These are phyloP conservation scores for Penicillium sp. DNA, from an alignment of 2,329 filamentous ascomycete species.

Conservation along the genomic window DNA sequence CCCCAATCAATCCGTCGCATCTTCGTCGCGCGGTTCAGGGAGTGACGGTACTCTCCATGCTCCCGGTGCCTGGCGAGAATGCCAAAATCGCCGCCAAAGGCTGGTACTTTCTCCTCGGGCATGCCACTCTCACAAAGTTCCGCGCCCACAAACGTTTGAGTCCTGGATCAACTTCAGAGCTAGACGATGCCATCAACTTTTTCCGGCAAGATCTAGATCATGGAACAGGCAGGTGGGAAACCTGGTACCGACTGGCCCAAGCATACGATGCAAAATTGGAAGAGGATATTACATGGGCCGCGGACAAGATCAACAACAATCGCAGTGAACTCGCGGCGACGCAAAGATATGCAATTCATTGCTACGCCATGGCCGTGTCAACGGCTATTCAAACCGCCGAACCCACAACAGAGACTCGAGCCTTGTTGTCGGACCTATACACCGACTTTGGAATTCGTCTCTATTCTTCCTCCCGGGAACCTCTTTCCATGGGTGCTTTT, in stretches of 20 bases:
- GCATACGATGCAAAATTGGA: constrained; percentile 86
- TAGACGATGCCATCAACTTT: constrained; percentile 77
- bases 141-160: constrained; percentile 73
- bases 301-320: constrained; percentile 87
- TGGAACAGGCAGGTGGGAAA: constrained; percentile 79
- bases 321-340: constrained; percentile 70
- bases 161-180: constrained; percentile 76
- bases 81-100: constrained; percentile 71
- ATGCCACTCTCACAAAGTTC: constrained; percentile 87
- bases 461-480: constrained; percentile 67
- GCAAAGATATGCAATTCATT: constrained; percentile 80
- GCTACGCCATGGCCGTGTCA: constrained; percentile 69
- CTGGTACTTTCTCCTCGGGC: constrained; percentile 90
- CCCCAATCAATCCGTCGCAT: constrained; percentile 76
- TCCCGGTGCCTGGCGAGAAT: constrained; percentile 68
- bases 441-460: constrained; percentile 67
- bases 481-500: constrained; percentile 68
- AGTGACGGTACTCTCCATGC: constrained; percentile 69
- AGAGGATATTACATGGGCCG: constrained; percentile 82
- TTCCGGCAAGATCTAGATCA: constrained; percentile 81
- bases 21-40: constrained; percentile 81
- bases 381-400: constrained; percentile 59
- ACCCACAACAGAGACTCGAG: constrained; percentile 52
- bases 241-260: constrained; percentile 85
- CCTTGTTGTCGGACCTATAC: constrained; percentile 64